Evolutionary conservation across 2,329 filamentous ascomycete genomes (phyloP), one percentile per base, ranked within the genome.

Genomic region (Diaporthe australafricana): DNA sequence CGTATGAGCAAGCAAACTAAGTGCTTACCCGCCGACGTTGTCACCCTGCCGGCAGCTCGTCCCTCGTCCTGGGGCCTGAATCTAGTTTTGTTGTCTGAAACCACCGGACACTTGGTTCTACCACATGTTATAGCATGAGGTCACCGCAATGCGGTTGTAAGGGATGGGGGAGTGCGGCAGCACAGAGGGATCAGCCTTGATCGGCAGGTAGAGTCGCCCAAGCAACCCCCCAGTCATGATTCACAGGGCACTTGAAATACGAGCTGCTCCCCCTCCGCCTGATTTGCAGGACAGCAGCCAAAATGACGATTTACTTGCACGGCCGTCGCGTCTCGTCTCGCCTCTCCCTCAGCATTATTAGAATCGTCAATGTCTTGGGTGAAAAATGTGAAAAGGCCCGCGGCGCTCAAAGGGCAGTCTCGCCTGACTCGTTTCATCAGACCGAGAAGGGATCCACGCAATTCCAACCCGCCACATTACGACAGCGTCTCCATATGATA

Each of bases 381-480:
- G 60, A 25, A 65, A 27, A 1, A 16, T 30, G 60, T 6, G 30
- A 50, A 45, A 38, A 68, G 65, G 65, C 27, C 40, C 22, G 27
- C 14, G 35, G 27, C 20, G 22, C 27, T 14, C 38, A 40, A 9
- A 60, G 17, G 53, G 17, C 11, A 56, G 52, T 30, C 66, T 50
- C 67, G 53, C 53, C 67, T 50, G 42, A 65, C 60, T 65, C 42
- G 60, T 65, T 65, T 65, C 60, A 65, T 50, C 60, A 25, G 25
- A 40, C 30, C 7, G 16, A 63, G 42, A 25, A 40, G 60, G 66
- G 47, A 27, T 30, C 53, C 67, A 50, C 67, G 67, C 53, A 69
- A 60, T 69, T 45, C 67, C 30, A 48, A 50, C 67, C 53, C 55
- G 67, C 67, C 67, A 69, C 67, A 69, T 56, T 50, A 65, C 60